A percentile compares a stretch with the other conserved stretches of the same genome.
phyloP scores from a whole-genome alignment of 768 basidiomycete species.

The Gymnopilus junonius region DNA sequence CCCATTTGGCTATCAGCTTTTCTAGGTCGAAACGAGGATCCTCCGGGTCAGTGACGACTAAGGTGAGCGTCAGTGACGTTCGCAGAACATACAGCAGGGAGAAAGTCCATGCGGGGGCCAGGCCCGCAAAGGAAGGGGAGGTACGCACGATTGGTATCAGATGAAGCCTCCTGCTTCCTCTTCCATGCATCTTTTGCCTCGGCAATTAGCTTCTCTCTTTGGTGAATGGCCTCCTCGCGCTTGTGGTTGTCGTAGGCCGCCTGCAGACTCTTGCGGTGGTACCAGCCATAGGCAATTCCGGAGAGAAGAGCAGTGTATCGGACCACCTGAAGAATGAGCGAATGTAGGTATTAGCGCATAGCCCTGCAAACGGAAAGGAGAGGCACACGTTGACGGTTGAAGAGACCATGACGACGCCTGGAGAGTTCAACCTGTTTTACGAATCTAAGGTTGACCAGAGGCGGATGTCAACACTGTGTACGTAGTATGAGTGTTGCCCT shows the following conservation, averaged over 20 bases:
- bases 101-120: slow-evolving; percentile 6
- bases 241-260: slow-evolving; percentile 77
- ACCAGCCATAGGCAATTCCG: slow-evolving; percentile 90
- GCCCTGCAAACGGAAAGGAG: slow-evolving; percentile 5
- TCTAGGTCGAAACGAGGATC: slow-evolving; percentile 96
- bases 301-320: slow-evolving; percentile 90
- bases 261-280: slow-evolving; percentile 91
- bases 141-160: slow-evolving; percentile 58
- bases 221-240: slow-evolving; percentile 72
- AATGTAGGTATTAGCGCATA: slow-evolving; percentile 7
- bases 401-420: slow-evolving; percentile 61
- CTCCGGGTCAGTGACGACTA: slow-evolving; percentile 93
- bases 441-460: slow-evolving; percentile 32
- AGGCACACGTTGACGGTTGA: slow-evolving; percentile 74
- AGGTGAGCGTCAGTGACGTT: slow-evolving; percentile 11
- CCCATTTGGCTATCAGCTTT: slow-evolving; percentile 80
- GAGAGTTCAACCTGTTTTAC: slow-evolving; percentile 32
- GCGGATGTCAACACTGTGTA: slow-evolving; percentile 24
- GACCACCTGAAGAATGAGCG: slow-evolving; percentile 65
- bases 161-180: slow-evolving; percentile 66
- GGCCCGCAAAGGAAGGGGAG: slow-evolving; percentile 18
- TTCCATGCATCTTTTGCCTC: slow-evolving; percentile 92
- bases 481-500: background rate
- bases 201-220: slow-evolving; percentile 75
- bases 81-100: background rate